Base-by-base conservation (phyloP, 306 rosid species). In the Styphnolobium japonicum region DNA sequence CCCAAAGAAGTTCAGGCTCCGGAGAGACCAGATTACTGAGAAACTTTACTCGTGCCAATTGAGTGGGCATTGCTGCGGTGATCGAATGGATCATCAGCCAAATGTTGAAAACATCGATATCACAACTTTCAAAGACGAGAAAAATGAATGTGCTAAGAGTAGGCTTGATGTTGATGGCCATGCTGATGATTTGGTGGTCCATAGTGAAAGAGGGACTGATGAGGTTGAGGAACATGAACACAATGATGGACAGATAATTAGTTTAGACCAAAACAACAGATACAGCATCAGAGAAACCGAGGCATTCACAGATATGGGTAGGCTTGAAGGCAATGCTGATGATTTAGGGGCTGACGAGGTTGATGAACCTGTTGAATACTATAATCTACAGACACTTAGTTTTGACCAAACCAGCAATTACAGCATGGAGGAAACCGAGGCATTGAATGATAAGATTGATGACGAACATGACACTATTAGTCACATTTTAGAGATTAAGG, bases 401-500 rank as follows among this genome's bases (percentile, higher is more conserved):
- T n/a, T n/a, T n/a, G n/a, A n/a, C n/a, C n/a, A n/a, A n/a, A n/a
- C n/a, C n/a, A n/a, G n/a, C n/a, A n/a, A n/a, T n/a, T n/a, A n/a
- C n/a, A n/a, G n/a, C n/a, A n/a, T n/a, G n/a, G n/a, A n/a, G 0
- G 57, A 77, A 82, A 71, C 60, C 0, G 82, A 82, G 75, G 75
- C 45, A 56, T 33, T 76, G 6, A 55, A 27, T 46, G 66, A 48
- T n/a, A 53, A 19, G 16, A 56, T 76, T 46, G 85, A 76, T 12
- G 72, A 71, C 8, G 70, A 71, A 1, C 4, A 6, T 15, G 33
- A 15, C 14, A 81, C 14, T 14, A 25, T 77, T 72, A 14, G 6
- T 0, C 67, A 81, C 49, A 81, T 81, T 49, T 15, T 55, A 40
- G 75, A 75, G 61, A 77, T 81, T 45, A 85, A 58, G 70, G 40